Evolutionary conservation across 2,329 filamentous ascomycete genomes (phyloP), one percentile per base, ranked within the genome.

Genomic region (Monascus ruber): DNA sequence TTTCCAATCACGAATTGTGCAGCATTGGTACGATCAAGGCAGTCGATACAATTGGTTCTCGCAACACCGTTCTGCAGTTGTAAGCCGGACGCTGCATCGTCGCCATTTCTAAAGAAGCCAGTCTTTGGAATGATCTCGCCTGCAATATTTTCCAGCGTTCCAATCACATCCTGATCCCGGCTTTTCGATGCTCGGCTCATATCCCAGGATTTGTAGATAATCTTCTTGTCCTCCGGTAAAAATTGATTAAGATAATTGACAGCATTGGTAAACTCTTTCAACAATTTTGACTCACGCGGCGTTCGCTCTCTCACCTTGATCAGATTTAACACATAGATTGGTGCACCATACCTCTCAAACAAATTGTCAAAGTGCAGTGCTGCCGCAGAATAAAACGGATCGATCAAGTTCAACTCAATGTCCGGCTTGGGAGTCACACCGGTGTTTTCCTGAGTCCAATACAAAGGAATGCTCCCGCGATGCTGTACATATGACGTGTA

Each of bases 1-100:
- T 98, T 98, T 4, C 87, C 91, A 51, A 98, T 93, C 26, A 98
- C 88, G 51, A 96, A 98, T 56, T 98, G 91, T 1, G 91, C 91
- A 2, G 91, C 91, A 57, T 98, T 98, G 6, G 91, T 98, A 24
- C 91, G 81, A 62, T 98, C 91, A 1, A 98, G 73, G 54, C 91
- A 98, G 62, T 98, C 91, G 51, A 98, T 96, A 59, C 91, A 98
- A 56, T 98, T 98, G 1, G 91, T 98, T 42, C 91, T 77, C 6
- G 86, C 89, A 32, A 98, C 77, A 6, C 91, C 91, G 48, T 94
- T 94, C 58, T 98, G 91, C 1, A 91, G 77, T 27, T 72, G 75
- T 3, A 83, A 71, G 3, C 76, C 71, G 17, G 74, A 75, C 31
- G 77, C 77, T 2, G 72, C 71, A 28, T 78, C 75, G 46, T 88